Percentiles rank a stretch among this genome's conserved stretches.
Evolutionary conservation across 2,329 filamentous ascomycete genomes (phyloP).

Genomic region (Grosmannia huntii): DNA sequence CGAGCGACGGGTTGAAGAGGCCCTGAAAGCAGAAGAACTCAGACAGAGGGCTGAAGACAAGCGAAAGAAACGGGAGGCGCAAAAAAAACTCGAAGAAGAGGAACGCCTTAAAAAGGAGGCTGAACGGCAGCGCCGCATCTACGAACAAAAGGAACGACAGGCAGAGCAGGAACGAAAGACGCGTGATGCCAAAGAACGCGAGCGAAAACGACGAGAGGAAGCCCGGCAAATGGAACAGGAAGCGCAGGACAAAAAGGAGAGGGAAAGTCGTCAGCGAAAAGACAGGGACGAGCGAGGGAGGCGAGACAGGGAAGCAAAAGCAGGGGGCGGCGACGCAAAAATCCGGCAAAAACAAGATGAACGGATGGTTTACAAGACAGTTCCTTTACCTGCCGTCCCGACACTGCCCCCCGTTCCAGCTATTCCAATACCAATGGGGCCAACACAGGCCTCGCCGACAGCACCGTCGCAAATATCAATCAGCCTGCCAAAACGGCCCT

Average conservation of each 20-base stretch:
- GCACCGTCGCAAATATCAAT: slow-evolving; percentile 15
- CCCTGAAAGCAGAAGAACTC: slow-evolving; percentile 68
- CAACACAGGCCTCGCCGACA: slow-evolving; percentile 16
- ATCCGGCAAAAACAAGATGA: slow-evolving; percentile 16
- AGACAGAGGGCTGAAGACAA: slow-evolving; percentile 77
- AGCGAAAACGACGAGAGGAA: slow-evolving; percentile 77
- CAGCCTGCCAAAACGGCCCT: slow-evolving; percentile 26
- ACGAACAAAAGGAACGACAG: slow-evolving; percentile 77
- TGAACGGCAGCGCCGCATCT: slow-evolving; percentile 64
- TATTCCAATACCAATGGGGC: slow-evolving; percentile 21
- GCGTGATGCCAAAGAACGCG: slow-evolving; percentile 64
- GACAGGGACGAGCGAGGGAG: slow-evolving; percentile 42
- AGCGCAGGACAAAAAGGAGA: slow-evolving; percentile 46
- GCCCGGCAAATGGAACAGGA: slow-evolving; percentile 70
- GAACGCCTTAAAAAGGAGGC: slow-evolving; percentile 74
- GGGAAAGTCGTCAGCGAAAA: slow-evolving; percentile 39
- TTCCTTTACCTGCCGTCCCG: slow-evolving; percentile 16
- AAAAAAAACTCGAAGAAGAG: slow-evolving; percentile 82
- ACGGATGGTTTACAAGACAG: slow-evolving; percentile 28
- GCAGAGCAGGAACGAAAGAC: slow-evolving; percentile 76
- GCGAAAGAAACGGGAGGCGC: slow-evolving; percentile 78
- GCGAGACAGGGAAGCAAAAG: slow-evolving; percentile 28
- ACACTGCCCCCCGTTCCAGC: slow-evolving; percentile 19
- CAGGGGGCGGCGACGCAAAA: slow-evolving; percentile 17
- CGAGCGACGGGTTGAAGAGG: slow-evolving; percentile 60